These are phyloP conservation scores for Adansonia madagascariensis DNA, from an alignment of 441 rosid species.

Conservation along the genomic window DNA sequence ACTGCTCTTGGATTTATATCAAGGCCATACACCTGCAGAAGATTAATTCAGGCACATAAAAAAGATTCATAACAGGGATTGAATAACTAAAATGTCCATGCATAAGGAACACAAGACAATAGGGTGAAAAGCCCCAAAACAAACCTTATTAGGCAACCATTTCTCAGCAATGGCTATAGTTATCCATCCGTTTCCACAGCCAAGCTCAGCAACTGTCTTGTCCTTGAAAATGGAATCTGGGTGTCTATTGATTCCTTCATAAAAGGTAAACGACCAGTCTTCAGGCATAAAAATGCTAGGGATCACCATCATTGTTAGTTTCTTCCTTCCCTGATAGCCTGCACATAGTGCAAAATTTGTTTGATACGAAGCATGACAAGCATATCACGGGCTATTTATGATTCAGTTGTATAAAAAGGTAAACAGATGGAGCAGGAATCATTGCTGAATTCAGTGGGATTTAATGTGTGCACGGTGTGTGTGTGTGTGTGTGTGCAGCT, in stretches of 20 bases:
- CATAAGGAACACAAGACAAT: slow-evolving; percentile 5
- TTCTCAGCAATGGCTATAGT: slow-evolving; percentile 88
- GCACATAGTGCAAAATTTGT: slow-evolving; percentile 28
- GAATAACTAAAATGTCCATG: slow-evolving; percentile 14
- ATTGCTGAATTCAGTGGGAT: not conserved
- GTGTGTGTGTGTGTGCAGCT: not conserved
- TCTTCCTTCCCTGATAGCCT: slow-evolving; percentile 77
- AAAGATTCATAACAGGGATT: not conserved
- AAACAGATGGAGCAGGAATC: slow-evolving; percentile 6
- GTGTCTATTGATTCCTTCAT: slow-evolving; percentile 93
- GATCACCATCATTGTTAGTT: slow-evolving; percentile 88
- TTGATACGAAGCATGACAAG: slow-evolving; percentile 16
- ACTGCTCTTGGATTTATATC: slow-evolving; percentile 96
- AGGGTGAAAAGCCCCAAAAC: not conserved
- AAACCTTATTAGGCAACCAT: slow-evolving; percentile 89
- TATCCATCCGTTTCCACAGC: slow-evolving; percentile 99
- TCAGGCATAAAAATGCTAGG: slow-evolving; percentile 95
- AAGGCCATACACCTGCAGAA: slow-evolving; percentile 87
- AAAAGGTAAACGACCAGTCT: slow-evolving; percentile 97
- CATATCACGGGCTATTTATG: not conserved
- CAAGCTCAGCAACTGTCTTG: slow-evolving; percentile 90
- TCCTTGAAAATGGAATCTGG: slow-evolving; percentile 92
- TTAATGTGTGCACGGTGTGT: not conserved
- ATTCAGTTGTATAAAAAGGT: not conserved
- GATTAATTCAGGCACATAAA: slow-evolving; percentile 18